Base-by-base conservation (phyloP, 257 asterid genomes). In the Przewalskia tangutica region DNA sequence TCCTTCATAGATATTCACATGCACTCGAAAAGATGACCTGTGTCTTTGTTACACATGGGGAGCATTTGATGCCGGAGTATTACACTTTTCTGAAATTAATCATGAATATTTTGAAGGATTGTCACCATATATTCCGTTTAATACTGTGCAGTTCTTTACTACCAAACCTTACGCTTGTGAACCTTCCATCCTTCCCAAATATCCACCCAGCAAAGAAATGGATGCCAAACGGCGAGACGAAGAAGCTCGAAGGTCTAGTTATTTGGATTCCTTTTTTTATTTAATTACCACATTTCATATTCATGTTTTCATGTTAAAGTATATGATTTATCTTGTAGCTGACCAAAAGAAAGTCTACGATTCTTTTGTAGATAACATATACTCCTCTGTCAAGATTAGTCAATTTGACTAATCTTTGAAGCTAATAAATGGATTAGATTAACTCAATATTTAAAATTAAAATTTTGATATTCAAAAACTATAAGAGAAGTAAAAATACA, bases 131-230 rank as follows among this genome's bases (percentile, higher is more conserved):
- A 40, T 50, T 8, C 71, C 64, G 23, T 70, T 77, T 82, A 50
- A 50, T 77, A 3, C 36, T 51, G 85, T 88, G 79, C 97, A 94
- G 98, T 92, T 91, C 85, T 94, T 92, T 89, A 87, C 82, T 16
- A 86, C 94, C 59, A 89, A 87, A 79, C 98, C 98, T 66, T 89
- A 89, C 80, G 97, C 94, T 59, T 92, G 97, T 81, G 95, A 94
- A 50, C 97, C 97, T 84, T 91, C 96, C 84, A 91, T 90, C 89
- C 98, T 94, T 82, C 98, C 98, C 13, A 92, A 91, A 85, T 92
- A 94, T 89, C 97, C 98, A 50, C 98, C 98, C 1, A 94, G 97
- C 85, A 94, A 94, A 87, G 98, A 94, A 91, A 92, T 94, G 92
- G 98, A 94, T 86, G 98, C 95, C 64, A 94, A 94, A 85, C 92